A percentile compares a stretch with the other conserved stretches of the same genome.
phyloP scores from a whole-genome alignment of 1,284 basidiomycete genomes.

The Leccinum griseonigrum region DNA sequence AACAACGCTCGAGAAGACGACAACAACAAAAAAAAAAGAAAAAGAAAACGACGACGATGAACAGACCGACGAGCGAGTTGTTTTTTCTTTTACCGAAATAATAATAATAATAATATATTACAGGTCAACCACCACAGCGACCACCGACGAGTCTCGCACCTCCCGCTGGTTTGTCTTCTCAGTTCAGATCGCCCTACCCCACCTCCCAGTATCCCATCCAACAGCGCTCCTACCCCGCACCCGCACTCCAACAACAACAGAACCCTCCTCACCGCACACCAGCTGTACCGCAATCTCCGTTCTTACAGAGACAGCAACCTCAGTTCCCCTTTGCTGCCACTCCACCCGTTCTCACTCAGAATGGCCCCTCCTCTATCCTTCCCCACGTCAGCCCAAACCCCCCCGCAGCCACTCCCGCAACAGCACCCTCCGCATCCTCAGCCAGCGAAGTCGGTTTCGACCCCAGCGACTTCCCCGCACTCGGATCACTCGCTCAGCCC shows the following conservation, averaged over 20 bases:
- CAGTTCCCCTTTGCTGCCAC: constrained; percentile 55
- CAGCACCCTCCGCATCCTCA: constrained; percentile 59
- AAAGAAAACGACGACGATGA: constrained; percentile 17
- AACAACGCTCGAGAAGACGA: constrained; percentile 23
- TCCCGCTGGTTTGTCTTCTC: constrained; percentile 55
- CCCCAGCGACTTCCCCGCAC: constrained; percentile 82
- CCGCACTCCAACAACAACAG: constrained; percentile 47
- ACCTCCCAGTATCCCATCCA: constrained; percentile 54
- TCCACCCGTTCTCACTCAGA: constrained; percentile 49
- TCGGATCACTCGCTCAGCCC: constrained; percentile 56
- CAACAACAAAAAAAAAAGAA: constrained; percentile 14
- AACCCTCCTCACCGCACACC: constrained; percentile 53
- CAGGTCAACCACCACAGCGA: constrained; percentile 77
- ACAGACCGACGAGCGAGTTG: constrained; percentile 17
- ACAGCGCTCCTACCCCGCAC: constrained; percentile 51
- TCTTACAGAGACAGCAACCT: constrained; percentile 55
- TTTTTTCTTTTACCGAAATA: neutral
- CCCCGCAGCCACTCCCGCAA: constrained; percentile 39
- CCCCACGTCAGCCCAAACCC: constrained; percentile 54
- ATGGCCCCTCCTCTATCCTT: constrained; percentile 50
- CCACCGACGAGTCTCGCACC: constrained; percentile 72
- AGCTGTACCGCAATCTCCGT: constrained; percentile 60
- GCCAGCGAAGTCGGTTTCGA: constrained; percentile 75
- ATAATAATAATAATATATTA: too few relatives aligned
- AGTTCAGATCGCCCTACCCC: constrained; percentile 65